Percentiles rank a stretch among this genome's conserved stretches.
phyloP scores from a whole-genome alignment of 306 rosid genomes.

The Delonix regia region DNA sequence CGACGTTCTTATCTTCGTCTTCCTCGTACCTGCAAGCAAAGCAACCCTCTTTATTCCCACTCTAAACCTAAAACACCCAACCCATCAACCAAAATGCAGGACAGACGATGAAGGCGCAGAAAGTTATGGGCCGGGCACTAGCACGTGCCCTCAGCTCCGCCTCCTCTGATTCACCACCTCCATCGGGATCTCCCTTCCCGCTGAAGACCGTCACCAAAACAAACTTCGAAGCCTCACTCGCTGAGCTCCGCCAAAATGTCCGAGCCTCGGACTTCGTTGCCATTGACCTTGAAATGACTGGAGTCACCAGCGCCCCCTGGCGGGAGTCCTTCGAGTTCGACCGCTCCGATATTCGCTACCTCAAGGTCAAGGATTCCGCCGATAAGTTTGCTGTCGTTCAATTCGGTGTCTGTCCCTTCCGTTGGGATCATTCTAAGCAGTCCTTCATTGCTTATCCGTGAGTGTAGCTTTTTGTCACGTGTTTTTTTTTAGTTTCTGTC shows the following conservation, averaged over 20 bases:
- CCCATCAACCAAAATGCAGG: conserved; percentile 1
- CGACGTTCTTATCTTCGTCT: conserved; percentile 4
- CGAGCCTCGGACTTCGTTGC: conserved; percentile 84
- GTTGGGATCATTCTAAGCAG: conserved; percentile 69
- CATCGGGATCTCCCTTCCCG: conserved; percentile 52
- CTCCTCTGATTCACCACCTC: conserved; percentile 29
- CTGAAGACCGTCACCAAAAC: conserved; percentile 72
- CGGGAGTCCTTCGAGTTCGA: conserved; percentile 82
- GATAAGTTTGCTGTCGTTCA: conserved; percentile 86
- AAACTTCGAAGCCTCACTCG: conserved; percentile 71
- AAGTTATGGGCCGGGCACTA: conserved; percentile 36
- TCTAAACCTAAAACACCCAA: conserved; percentile 29
- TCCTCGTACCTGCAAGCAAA: neutral
- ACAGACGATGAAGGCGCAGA: conserved; percentile 38
- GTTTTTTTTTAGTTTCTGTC: neutral
- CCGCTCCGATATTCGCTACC: conserved; percentile 84
- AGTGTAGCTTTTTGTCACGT: neutral
- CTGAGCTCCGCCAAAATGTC: conserved; percentile 71
- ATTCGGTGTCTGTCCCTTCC: conserved; percentile 91
- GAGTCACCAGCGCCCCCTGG: conserved; percentile 94
- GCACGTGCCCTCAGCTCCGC: conserved; percentile 55
- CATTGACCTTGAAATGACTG: conserved; percentile 95
- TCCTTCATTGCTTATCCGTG: conserved; percentile 85
- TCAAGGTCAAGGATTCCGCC: conserved; percentile 87
- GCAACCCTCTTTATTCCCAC: conserved; percentile 9